Evolutionary conservation across 2,329 filamentous ascomycete genomes (phyloP), one percentile per base, ranked within the genome.

Genomic region (Fusarium equiseti): DNA sequence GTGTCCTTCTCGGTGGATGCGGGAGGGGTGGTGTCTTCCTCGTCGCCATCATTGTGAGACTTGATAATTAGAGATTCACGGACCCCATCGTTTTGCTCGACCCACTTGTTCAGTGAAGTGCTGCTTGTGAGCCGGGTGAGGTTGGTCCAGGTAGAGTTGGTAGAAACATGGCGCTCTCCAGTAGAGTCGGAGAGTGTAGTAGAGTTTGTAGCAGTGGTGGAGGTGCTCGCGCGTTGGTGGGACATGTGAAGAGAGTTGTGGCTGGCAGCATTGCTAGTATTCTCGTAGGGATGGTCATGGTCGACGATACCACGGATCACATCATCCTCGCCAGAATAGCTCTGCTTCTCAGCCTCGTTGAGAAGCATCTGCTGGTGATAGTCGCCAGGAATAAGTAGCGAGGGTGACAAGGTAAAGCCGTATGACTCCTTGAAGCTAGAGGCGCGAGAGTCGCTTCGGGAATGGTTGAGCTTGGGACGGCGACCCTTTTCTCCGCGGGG

Each of bases 331-430:
- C 80, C 79, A 15, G 79, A 74, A 51, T 70, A 77, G 7, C 57
- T 70, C 13, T 75, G 70, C 57, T 68, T 75, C 51, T 79, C 76
- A 10, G 69, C 62, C 44, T 79, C 76, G 2, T 68, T 68, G 24
- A 77, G 64, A 43, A 85, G 76, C 81, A 89, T 86, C 71, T 89
- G 83, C 66, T 86, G 83, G 55, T 87, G 84, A 70, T 86, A 89
- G 54, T 91, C 89, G 49, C 81, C 79, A 15, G 89, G 88, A 56
- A 91, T 89, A 52, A 91, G 81, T n/a, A 91, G 81, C 6, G 87
- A 87, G 0, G 89, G 89, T 10, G 89, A 90, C 35, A 90, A 78
- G 44, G 82, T 84, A 74, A 90, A 89, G 16, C 86, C 87, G 59
- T 89, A 86, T 0, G 84, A 85, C 75, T 90, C 88, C 71, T 85